Base-by-base conservation (phyloP, 805 yeast species). In the Ogataea kodamae region DNA sequence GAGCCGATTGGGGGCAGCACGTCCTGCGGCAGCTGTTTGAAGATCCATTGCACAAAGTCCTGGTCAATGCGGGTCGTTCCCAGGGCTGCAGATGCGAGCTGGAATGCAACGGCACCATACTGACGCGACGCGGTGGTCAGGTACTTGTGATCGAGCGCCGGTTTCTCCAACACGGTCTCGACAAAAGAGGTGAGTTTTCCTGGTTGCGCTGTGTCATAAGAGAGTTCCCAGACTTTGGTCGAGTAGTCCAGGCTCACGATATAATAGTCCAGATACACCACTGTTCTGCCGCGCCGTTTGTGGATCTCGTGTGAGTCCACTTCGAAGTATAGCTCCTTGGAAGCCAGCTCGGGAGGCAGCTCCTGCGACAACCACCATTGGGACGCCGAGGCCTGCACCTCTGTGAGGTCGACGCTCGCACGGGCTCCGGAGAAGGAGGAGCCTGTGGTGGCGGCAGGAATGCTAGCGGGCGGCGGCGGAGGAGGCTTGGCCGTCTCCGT, bases 221-320 rank as follows among this genome's bases (percentile, higher is more conserved):
- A 65, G 4, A 83, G 60, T 30, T 78, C 76, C 42, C 86, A 60
- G 1, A 73, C 61, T 4, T 78, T 63, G 46, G 80, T 86, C 1
- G 92, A 74, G 45, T 81, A 76, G 53, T 85, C 94, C 40, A 73
- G 76, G 56, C 77, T 80, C 24, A 88, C 59, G 9, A 87, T 66
- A 52, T 85, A 86, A 44, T 82, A 77, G 43, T 81, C 88, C 34
- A 81, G 68, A 42, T 72, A 65, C 4, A 67, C 59, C 5, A 70
- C 59, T 3, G 41, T 44, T 25, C 76, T 62, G 15, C 74, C 74
- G 9, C 75, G 74, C 45, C 95, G 72, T 49, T 81, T 83, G 9
- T 45, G 45, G 6, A 80, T 61, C 9, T 52, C 50, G 38, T 69
- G 63, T 17, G 75, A 73, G 37, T 87, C 95, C 14, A 77, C 70